phyloP scores from a whole-genome alignment of 176 grass and related monocot species.

The Avena atlantica region DNA sequence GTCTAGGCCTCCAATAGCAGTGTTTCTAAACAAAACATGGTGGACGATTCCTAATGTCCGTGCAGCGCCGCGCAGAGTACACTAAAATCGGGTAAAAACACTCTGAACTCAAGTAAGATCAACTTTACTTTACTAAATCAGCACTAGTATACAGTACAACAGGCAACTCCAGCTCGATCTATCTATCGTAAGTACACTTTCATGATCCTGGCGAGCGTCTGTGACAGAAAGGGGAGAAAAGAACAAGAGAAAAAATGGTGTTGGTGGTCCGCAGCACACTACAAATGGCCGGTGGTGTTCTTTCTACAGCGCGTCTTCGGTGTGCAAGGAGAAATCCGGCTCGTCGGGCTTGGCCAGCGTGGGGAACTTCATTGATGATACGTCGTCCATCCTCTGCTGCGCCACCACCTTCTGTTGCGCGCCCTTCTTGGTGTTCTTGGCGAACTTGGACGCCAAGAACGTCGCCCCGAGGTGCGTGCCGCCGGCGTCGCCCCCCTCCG shows the following conservation, averaged over 20 bases:
- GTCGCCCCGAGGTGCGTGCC: constrained; percentile 56
- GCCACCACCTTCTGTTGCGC: constrained; percentile 40
- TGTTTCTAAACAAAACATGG: constrained; percentile 3
- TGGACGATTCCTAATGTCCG: not conserved
- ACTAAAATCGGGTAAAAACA: not conserved
- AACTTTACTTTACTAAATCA: constrained; percentile 37
- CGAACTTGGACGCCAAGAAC: constrained; percentile 81
- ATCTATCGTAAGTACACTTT: constrained; percentile 31
- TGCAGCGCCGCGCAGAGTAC: not conserved
- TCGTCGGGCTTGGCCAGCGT: constrained; percentile 92
- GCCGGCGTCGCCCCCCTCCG: constrained; percentile 23
- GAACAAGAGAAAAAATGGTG: not conserved
- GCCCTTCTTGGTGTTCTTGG: constrained; percentile 78
- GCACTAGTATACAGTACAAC: constrained; percentile 54
- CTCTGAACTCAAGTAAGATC: constrained; percentile 26
- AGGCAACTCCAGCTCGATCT: not conserved
- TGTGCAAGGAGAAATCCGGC: constrained; percentile 79
- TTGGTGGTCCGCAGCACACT: not conserved
- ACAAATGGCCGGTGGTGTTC: not conserved
- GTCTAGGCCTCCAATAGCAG: not conserved
- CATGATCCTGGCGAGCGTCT: constrained; percentile 18
- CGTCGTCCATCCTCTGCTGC: constrained; percentile 46
- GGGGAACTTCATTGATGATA: constrained; percentile 67
- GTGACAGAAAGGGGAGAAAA: constrained; percentile 6
- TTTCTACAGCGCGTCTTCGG: constrained; percentile 58